Evolutionary conservation across 805 yeast genomes (phyloP).

Genomic region (Isabelozyma pseudorhagii): DNA sequence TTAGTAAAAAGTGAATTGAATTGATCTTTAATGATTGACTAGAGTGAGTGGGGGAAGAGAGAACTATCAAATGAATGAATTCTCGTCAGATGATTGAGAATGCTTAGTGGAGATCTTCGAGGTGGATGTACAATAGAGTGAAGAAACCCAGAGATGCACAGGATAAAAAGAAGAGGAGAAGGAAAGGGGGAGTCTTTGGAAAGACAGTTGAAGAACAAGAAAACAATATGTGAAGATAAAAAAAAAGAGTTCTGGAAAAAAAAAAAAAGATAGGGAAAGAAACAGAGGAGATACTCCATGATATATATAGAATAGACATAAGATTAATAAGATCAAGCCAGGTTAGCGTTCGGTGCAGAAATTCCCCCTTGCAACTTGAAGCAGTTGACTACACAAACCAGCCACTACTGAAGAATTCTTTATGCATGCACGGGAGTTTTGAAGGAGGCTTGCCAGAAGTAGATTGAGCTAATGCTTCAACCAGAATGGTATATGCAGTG

Average conservation of each 20-base stretch:
- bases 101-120: neutral
- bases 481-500: neutral
- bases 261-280: neutral
- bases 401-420: neutral
- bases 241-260: too few species aligned
- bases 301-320: neutral
- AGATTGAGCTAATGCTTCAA: neutral
- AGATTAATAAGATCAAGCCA: neutral
- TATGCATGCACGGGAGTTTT: neutral
- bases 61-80: neutral
- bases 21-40: constrained; percentile 18
- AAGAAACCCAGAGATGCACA: neutral
- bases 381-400: neutral
- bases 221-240: neutral
- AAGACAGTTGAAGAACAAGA: neutral
- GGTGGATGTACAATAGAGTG: neutral
- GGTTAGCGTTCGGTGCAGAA: neutral
- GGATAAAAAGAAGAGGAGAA: neutral
- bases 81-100: neutral
- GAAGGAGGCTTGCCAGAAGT: neutral
- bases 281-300: neutral
- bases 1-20: neutral
- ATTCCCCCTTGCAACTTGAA: neutral
- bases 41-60: constrained; percentile 14
- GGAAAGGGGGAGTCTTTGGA: neutral